These are phyloP conservation scores for Biscogniauxia mediterranea DNA, from an alignment of 2,329 filamentous ascomycete species.

Conservation along the genomic window DNA sequence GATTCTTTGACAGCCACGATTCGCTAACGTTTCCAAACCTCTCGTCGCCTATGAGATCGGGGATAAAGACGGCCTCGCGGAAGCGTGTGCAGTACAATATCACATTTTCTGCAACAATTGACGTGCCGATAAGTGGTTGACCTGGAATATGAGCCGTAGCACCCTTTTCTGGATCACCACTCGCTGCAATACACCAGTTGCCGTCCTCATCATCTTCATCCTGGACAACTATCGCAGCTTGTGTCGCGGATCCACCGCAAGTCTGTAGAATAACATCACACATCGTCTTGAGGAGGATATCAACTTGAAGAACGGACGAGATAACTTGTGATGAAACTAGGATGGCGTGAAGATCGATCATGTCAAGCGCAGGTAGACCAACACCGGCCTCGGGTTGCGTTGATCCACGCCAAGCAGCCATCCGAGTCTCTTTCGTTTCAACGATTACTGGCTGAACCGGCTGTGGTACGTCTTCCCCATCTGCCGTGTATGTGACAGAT, in stretches of 20 bases:
- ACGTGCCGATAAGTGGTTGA: constrained; percentile 62
- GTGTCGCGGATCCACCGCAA: constrained; percentile 66
- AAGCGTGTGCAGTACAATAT: constrained; percentile 76
- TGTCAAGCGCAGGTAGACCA: constrained; percentile 72
- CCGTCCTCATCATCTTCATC: constrained; percentile 57
- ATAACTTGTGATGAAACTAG: constrained; percentile 77
- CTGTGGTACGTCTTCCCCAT: constrained; percentile 41
- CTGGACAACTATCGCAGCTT: constrained; percentile 72
- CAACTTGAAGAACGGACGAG: constrained; percentile 73
- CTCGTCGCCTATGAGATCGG: constrained; percentile 72
- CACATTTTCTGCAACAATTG: constrained; percentile 72
- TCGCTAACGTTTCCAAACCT: constrained; percentile 74
- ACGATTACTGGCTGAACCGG: constrained; percentile 43
- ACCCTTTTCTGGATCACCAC: constrained; percentile 68
- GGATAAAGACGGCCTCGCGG: constrained; percentile 70
- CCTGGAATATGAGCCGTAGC: constrained; percentile 65
- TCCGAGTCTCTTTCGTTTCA: constrained; percentile 55
- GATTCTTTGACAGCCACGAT: constrained; percentile 66
- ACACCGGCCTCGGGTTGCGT: constrained; percentile 58
- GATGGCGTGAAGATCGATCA: constrained; percentile 79
- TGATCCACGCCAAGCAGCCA: constrained; percentile 62
- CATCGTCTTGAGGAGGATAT: constrained; percentile 76
- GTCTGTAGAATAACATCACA: constrained; percentile 78
- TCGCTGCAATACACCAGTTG: constrained; percentile 72
- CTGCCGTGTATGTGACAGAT: constrained; percentile 50